Evolutionary conservation across 75 land plant genomes (phyloP), one percentile per base, ranked within the genome.

Genomic region (Pinus tabuliformis): DNA sequence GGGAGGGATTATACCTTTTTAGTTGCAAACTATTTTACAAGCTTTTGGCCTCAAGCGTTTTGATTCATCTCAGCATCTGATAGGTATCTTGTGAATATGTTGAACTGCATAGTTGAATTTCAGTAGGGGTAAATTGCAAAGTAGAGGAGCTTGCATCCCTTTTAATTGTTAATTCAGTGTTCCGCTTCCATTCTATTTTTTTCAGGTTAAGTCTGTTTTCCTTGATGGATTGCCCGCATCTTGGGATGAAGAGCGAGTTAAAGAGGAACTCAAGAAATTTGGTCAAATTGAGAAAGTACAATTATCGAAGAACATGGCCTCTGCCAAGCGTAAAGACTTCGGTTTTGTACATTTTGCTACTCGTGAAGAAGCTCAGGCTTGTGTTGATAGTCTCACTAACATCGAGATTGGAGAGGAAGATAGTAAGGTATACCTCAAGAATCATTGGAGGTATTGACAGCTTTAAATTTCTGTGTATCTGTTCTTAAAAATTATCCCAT

Each of bases 171-270:
- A 6, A 45, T 45, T 45, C 9, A 45, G 52, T 4, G 9, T 49
- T 49, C 9, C 11, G 2, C 12, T 81, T 17, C 28, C 45, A 71
- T 61, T 33, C 33, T 59, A 54, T 36, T 39, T 6, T 6, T 24
- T 84, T 42, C 80, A 91, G 92, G 86, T 91, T 5, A 91, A 84
- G 77, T 81, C 90, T 60, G 85, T 89, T 11, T 91, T 86, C 82
- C 61, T 91, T 52, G 86, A 91, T 62, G 84, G 86, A 1, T 24
- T 91, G 59, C 79, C 91, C 5, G 74, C 80, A 30, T 59, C 84
- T 57, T 91, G 90, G 92, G 91, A 89, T 80, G 92, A 86, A 22
- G 80, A 86, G 14, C 81, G 82, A 13, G 80, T 91, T 13, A 88
- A 77, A 22, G 85, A 82, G 59, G 73, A 78, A 18, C 78, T 85